A percentile compares a stretch with the other conserved stretches of the same genome.
Evolutionary conservation across 2,329 filamentous ascomycete species (phyloP).

Genomic region (Neonectria faginata): DNA sequence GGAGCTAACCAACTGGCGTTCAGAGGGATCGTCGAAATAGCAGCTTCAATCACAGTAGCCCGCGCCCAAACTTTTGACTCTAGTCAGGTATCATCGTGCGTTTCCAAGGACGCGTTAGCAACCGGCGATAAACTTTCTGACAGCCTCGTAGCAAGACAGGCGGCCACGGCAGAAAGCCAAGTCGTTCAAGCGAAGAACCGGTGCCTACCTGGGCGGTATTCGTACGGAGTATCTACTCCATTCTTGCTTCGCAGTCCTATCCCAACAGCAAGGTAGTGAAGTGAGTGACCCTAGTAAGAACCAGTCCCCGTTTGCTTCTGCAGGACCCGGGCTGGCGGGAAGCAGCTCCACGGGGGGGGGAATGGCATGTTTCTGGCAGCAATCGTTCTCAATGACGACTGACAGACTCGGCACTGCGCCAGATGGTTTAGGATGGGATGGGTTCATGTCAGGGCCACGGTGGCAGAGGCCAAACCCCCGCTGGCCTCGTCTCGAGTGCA

Average conservation of each 20-base stretch:
- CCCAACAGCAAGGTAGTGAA: slow-evolving; percentile 16
- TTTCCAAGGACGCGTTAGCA: slow-evolving; percentile 18
- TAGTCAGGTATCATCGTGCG: slow-evolving; percentile 18
- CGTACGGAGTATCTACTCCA: background rate
- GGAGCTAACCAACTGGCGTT: slow-evolving; percentile 17
- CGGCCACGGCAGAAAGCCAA: slow-evolving; percentile 6
- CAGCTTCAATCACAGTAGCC: slow-evolving; percentile 8
- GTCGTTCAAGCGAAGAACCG: background rate
- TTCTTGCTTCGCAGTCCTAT: background rate
- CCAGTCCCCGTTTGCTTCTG: slow-evolving; percentile 7
- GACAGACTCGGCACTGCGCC: slow-evolving; percentile 11
- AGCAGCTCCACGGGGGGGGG: slow-evolving; percentile 2
- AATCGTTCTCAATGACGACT: background rate
- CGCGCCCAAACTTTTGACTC: background rate
- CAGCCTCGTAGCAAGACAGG: background rate
- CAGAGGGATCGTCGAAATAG: slow-evolving; percentile 16
- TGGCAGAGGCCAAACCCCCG: slow-evolving; percentile 12
- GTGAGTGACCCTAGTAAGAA: slow-evolving; percentile 8
- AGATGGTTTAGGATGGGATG: slow-evolving; percentile 7
- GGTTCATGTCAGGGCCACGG: slow-evolving; percentile 14
- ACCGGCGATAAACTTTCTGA: slow-evolving; percentile 8
- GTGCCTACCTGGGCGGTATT: background rate
- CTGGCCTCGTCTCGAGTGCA: background rate
- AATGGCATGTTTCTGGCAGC: slow-evolving; percentile 17
- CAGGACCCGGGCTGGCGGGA: slow-evolving; percentile 3